A percentile compares a stretch with the other conserved stretches of the same genome.
Evolutionary conservation across 164 flowering plant species (phyloP).

Genomic region (Malania oleifera): DNA sequence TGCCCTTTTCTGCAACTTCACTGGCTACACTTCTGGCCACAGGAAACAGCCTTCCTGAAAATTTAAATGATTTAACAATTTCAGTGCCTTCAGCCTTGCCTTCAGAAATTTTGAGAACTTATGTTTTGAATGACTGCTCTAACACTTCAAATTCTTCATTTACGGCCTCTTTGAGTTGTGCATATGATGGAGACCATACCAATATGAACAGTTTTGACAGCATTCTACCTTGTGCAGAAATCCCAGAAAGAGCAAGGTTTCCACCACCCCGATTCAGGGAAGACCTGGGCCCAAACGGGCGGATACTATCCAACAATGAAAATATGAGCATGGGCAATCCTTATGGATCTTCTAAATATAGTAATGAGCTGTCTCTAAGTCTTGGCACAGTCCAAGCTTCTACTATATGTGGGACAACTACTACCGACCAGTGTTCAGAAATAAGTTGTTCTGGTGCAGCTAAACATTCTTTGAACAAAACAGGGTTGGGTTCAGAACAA

Average conservation of each 20-base stretch:
- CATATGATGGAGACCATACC: slow-evolving; percentile 21
- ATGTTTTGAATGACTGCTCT: slow-evolving; percentile 21
- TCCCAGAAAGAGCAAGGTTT: slow-evolving; percentile 16
- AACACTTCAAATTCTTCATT: slow-evolving; percentile 24
- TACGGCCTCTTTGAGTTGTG: slow-evolving; percentile 19
- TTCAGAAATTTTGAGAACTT: slow-evolving; percentile 21
- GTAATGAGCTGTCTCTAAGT: slow-evolving; percentile 62
- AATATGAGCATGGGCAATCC: slow-evolving; percentile 18
- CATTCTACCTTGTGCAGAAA: slow-evolving; percentile 14
- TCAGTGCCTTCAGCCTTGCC: slow-evolving; percentile 24
- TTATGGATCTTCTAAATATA: slow-evolving; percentile 24
- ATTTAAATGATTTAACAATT: slow-evolving; percentile 17
- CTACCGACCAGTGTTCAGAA: slow-evolving; percentile 52
- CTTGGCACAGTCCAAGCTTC: slow-evolving; percentile 54
- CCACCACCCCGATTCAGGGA: slow-evolving; percentile 22
- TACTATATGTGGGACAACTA: slow-evolving; percentile 14
- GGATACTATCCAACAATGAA: slow-evolving; percentile 28
- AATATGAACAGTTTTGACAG: slow-evolving; percentile 17
- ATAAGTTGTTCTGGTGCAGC: slow-evolving; percentile 30
- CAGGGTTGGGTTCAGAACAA: slow-evolving; percentile 37
- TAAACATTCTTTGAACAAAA: slow-evolving; percentile 23
- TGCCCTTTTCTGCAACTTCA: slow-evolving; percentile 31
- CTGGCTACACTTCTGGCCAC: slow-evolving; percentile 30
- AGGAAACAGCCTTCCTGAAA: slow-evolving; percentile 28
- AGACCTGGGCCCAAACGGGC: slow-evolving; percentile 21